Evolutionary conservation across 306 rosid genomes (phyloP), one percentile per base, ranked within the genome.

Genomic region (Casuarina glauca): DNA sequence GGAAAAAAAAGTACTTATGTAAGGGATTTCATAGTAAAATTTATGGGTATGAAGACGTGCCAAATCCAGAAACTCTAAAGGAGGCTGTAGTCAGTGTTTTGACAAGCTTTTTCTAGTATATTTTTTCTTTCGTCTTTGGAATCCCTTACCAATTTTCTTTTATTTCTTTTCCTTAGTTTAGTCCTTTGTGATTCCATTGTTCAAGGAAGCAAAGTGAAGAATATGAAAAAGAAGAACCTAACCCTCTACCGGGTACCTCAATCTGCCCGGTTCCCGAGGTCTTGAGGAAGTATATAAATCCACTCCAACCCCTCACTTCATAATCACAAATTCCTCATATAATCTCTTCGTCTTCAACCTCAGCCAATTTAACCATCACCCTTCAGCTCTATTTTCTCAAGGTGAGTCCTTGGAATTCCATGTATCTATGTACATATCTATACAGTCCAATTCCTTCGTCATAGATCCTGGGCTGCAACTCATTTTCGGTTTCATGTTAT

Each of bases 201-300:
- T 81, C 78, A 81, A 89, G 70, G 83, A 82, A 79, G 54, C 74
- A 74, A 79, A 76, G 78, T 78, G 78, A 86, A n/a, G 67, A 70
- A 78, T 58, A 69, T 68, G 61, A 69, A 89, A 83, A 76, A 51
- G 52, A 80, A 79, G 57, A 76, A 46, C 48, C 38, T 73, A 73
- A 66, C 75, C 57, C 75, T 75, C 84, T 76, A 50, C 46, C 69
- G 72, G 70, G 74, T 32, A 45, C 79, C 35, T 58, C 51, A 57
- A 78, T 82, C 54, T 79, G 66, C 87, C 60, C 95, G 74, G 35
- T 78, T 80, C 57, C 84, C 97, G 91, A 93, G 86, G 88, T 73
- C 86, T 69, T 42, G 58, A 75, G 82, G 82, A 82, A 85, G 90
- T 94, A 94, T 91, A 94, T 84, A 93, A 90, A 69, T 48, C 85